Evolutionary conservation across 2,329 filamentous ascomycete genomes (phyloP), one percentile per base, ranked within the genome.

Genomic region (Talaromyces sp.): DNA sequence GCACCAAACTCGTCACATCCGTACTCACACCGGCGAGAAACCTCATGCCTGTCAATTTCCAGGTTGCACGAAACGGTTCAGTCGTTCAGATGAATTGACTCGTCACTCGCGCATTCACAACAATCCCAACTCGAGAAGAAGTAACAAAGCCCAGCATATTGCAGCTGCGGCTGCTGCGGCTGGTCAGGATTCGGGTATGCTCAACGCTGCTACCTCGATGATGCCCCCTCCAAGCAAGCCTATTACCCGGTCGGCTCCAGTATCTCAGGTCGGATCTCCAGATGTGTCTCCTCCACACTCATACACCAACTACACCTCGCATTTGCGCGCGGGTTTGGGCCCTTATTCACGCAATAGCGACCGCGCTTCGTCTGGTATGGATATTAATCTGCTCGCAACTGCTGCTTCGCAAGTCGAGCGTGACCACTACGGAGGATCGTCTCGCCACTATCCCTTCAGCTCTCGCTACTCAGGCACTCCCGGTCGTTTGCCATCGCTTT

Each of bases 81-180:
- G 92, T 69, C 89, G 94, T 69, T 97, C 94, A 13, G 94, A 99
- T 76, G 94, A 99, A 81, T 85, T 99, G 71, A 99, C 95, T 68
- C 89, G 94, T 67, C 94, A 99, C 81, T 97, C 94, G 77, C 88
- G 94, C 78, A 99, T 99, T 82, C 94, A 99, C 86, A 97, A 92
- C 87, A 99, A 98, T 81, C 94, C 95, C 66, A 98, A 98, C 84
- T 97, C 93, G 65, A 86, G 95, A 75, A 85, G 94, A 75, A 93
- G 92, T 70, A 96, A 96, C 84, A 97, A 97, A 84, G 87, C 88
- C 67, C 84, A 88, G 75, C 84, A 85, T 67, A 81, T 86, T 63
- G 85, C 27, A 31, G 27, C 85, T n/a, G 83, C 85, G 13, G 82
- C 84, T 15, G 83, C 84, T 1, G 83, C 82, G 22, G 56, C 39